These are phyloP conservation scores for Syzygium oleosum DNA, from an alignment of 345 rosid genomes.

Conservation along the genomic window DNA sequence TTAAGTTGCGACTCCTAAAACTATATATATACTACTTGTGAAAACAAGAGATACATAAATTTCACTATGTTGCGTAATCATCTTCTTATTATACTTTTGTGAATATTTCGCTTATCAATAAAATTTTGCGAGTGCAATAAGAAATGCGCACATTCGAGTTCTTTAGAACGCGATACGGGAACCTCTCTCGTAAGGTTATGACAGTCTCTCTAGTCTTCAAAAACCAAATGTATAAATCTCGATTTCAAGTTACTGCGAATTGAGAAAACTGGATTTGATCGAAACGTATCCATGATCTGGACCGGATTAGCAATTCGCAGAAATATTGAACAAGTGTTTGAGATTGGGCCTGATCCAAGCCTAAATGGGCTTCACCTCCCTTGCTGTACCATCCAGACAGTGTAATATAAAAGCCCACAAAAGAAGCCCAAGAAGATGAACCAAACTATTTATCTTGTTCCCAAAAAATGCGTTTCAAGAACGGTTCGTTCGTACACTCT, in stretches of 20 bases:
- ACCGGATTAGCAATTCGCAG: not conserved
- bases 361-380: not conserved
- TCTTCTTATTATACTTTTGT: not conserved
- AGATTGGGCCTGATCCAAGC: not conserved
- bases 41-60: not conserved
- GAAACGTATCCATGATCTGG: not conserved
- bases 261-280: too few species aligned
- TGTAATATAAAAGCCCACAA: not conserved
- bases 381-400: not conserved
- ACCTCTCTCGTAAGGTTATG: not conserved
- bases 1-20: not conserved
- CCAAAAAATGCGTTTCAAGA: not conserved
- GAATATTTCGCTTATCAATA: not conserved
- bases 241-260: not conserved
- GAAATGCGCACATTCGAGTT: not conserved
- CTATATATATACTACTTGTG: not conserved
- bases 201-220: not conserved
- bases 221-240: not conserved
- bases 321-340: not conserved
- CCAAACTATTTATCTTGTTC: not conserved
- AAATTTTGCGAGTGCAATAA: not conserved
- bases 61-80: not conserved
- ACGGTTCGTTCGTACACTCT: accelerated
- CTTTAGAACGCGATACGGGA: not conserved
- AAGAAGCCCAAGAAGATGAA: not conserved